Percentiles rank a stretch among this genome's conserved stretches.
Evolutionary conservation across 352 stramenopile species (phyloP).

Genomic region (Globisporangium echinulatum): DNA sequence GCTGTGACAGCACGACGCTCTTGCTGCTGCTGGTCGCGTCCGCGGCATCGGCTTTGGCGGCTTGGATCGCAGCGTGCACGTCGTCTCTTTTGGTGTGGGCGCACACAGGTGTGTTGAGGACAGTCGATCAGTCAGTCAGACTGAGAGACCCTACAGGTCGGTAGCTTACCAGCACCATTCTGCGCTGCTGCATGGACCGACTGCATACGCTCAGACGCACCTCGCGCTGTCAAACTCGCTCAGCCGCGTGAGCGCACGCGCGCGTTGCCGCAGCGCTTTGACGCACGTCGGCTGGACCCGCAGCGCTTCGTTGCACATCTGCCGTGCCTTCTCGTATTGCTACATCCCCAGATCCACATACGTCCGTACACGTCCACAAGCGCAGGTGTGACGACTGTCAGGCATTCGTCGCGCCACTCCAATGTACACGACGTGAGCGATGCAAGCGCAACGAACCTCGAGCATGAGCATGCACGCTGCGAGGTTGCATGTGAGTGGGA

Average conservation of each 20-base stretch:
- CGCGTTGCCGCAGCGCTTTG: slow-evolving; percentile 59
- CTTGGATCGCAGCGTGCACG: slow-evolving; percentile 26
- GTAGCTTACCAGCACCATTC: too few species aligned
- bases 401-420: too few species aligned
- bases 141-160: too few species aligned
- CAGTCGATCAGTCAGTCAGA: background rate
- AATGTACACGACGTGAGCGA: too few species aligned
- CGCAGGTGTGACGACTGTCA: too few species aligned
- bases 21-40: background rate
- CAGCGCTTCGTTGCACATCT: slow-evolving; percentile 56
- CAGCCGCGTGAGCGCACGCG: slow-evolving; percentile 45
- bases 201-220: slow-evolving; percentile 16
- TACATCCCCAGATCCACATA: slow-evolving; percentile 4
- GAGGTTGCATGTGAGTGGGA: slow-evolving; percentile 79
- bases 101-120: too few species aligned
- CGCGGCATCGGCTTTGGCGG: background rate
- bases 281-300: slow-evolving; percentile 31
- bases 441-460: slow-evolving; percentile 21
- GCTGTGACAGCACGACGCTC: slow-evolving; percentile 13
- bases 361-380: too few species aligned
- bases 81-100: slow-evolving; percentile 12
- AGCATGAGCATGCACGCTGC: slow-evolving; percentile 68
- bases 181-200: too few species aligned
- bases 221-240: slow-evolving; percentile 50
- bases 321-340: slow-evolving; percentile 63